Conservation (phyloP, 2,329 filamentous ascomycete species). For the Scedosporium apiospermum region DNA sequence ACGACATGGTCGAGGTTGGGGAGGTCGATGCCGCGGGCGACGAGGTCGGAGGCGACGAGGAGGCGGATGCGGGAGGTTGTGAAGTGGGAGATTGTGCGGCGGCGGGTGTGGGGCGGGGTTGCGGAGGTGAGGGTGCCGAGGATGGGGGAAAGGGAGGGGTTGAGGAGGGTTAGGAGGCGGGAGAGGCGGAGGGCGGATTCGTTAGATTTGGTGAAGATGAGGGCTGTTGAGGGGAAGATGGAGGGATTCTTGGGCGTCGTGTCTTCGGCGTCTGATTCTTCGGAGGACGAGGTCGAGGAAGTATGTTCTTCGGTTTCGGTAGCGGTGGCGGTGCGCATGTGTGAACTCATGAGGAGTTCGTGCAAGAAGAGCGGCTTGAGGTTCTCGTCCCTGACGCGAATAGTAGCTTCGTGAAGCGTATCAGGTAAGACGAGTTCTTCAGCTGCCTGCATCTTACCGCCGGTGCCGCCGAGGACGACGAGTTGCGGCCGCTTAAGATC, state of each 20-base stretch:
- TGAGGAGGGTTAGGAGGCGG: conserved; percentile 62
- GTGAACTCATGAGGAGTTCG: conserved; percentile 54
- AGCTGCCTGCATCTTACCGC: conserved; percentile 1
- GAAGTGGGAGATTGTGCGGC: conserved; percentile 60
- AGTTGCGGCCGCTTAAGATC: conserved; percentile 65
- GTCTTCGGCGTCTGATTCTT: conserved; percentile 16
- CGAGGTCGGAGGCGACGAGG: conserved; percentile 86
- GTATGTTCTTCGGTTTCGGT: conserved; percentile 12
- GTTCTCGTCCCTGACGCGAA: conserved; percentile 59
- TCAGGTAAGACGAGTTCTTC: conserved; percentile 48
- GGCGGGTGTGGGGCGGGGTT: conserved; percentile 60
- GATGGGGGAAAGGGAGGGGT: conserved; percentile 43
- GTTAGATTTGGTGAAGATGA: conserved; percentile 88
- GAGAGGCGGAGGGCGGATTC: conserved; percentile 81
- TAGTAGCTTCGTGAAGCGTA: conserved; percentile 53
- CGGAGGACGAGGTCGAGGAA: conserved; percentile 19
- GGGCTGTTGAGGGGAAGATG: conserved; percentile 35
- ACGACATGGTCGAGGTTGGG: conserved; percentile 72
- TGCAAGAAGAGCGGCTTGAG: conserved; percentile 81
- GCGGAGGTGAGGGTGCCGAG: conserved; percentile 70
- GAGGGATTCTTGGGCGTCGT: conserved; percentile 11
- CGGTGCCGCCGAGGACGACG: conserved; percentile 58
- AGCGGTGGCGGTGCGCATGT: conserved; percentile 25
- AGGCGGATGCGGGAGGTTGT: conserved; percentile 59
- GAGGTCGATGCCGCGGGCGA: conserved; percentile 82